Evolutionary conservation across 2,329 filamentous ascomycete species (phyloP).

Genomic region (Tolypocladium paradoxum): DNA sequence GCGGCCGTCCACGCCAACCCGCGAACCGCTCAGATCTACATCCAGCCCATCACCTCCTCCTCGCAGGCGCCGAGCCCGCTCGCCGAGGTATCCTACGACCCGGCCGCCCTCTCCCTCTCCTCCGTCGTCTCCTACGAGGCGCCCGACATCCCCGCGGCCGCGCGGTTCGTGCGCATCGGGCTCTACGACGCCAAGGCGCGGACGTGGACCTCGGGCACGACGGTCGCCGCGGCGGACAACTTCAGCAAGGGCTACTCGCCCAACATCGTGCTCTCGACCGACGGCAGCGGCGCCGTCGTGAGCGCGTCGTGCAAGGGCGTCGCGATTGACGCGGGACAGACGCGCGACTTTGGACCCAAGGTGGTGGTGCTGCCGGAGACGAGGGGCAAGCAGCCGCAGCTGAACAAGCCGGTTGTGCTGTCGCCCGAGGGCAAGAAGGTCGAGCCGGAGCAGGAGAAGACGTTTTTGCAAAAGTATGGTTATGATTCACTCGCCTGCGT

Average conservation of each 20-base stretch:
- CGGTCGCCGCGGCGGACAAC: constrained; percentile 43
- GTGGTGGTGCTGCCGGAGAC: constrained; percentile 37
- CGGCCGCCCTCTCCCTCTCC: constrained; percentile 29
- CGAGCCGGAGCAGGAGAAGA: constrained; percentile 47
- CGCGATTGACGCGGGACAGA: constrained; percentile 51
- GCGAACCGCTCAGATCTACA: constrained; percentile 40
- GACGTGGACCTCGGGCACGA: constrained; percentile 43
- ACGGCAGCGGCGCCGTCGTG: constrained; percentile 31
- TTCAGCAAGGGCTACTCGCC: constrained; percentile 52
- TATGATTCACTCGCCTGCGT: not conserved
- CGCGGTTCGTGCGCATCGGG: constrained; percentile 45
- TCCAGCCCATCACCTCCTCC: constrained; percentile 35
- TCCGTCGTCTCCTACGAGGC: constrained; percentile 44
- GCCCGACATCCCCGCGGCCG: constrained; percentile 37
- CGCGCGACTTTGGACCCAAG: constrained; percentile 54
- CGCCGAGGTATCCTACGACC: constrained; percentile 46
- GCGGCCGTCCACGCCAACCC: constrained; percentile 27
- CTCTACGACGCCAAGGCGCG: constrained; percentile 37
- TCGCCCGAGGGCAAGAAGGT: constrained; percentile 48
- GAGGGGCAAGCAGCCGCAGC: constrained; percentile 42
- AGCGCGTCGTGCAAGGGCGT: constrained; percentile 45
- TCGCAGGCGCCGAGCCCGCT: constrained; percentile 28
- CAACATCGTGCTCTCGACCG: constrained; percentile 42
- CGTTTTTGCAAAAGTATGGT: constrained; percentile 54
- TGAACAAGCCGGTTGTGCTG: constrained; percentile 55